Base-by-base conservation (phyloP, 2,329 filamentous ascomycete genomes). In the Dryadomyces quercus-mongolicae region DNA sequence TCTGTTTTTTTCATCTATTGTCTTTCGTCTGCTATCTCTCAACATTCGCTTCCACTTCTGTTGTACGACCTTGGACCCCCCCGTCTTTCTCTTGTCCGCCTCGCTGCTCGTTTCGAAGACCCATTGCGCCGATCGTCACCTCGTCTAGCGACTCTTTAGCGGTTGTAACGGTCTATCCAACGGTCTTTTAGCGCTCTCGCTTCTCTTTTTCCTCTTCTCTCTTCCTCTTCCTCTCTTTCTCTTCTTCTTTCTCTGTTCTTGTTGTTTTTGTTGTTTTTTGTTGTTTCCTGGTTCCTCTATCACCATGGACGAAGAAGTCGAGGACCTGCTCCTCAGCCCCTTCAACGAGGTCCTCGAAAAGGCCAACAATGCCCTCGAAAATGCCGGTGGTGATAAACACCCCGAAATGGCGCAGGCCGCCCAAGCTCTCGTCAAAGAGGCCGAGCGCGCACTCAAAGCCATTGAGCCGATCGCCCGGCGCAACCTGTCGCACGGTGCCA, bases 271-370 rank as follows among this genome's bases (percentile, higher is more conserved):
- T 20, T 44, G 15, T n/a, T 4, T 16, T 9, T n/a, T n/a, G 12
- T n/a, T n/a, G 9, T 18, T 43, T 16, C 40, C 40, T 16, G 9
- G 8, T 16, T 18, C 16, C 42, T n/a, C 18, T 18, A 9, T n/a
- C 34, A 20, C 38, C 55, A 61, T 61, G 60, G 60, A 62, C 21
- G 59, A 61, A 45, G 58, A 59, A n/a, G 57, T 62, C 43, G 54
- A 60, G 53, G 67, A 69, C 47, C 71, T 80, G 48, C 72, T 78
- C 42, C 64, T 78, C 31, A 68, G 68, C 40, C 75, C 76, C 31
- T 80, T 80, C 60, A 69, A 65, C 52, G 75, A 80, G 47, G 72
- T 80, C 54, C 71, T 77, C 52, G 71, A 75, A 46, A 78, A 77
- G 66, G 76, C 71, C 36, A 72, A 66, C 38, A 56, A 61, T 12